phyloP scores from a whole-genome alignment of 2,329 filamentous ascomycete genomes.

The Aaosphaeria pasadenensis region DNA sequence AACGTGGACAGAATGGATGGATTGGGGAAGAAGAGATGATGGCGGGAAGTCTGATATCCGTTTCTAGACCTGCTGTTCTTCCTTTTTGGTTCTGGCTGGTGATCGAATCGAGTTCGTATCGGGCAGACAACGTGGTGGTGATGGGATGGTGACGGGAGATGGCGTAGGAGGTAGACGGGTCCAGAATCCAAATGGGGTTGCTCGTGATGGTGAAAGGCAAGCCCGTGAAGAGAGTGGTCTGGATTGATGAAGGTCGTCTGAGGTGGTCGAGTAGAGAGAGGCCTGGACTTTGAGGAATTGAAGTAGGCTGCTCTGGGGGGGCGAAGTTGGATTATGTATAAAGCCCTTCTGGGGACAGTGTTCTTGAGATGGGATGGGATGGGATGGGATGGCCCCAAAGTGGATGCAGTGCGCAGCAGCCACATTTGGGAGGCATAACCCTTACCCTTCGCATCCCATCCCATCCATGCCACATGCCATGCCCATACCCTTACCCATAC shows the following conservation, averaged over 20 bases:
- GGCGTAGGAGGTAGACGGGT: too few species aligned
- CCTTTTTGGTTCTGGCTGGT: too few species aligned
- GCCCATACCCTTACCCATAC: too few species aligned
- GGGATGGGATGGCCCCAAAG: not conserved
- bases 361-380: slow-evolving; percentile 13
- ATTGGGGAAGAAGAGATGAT: not conserved
- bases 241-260: too few species aligned
- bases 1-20: not conserved
- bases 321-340: slow-evolving; percentile 38
- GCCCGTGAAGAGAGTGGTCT: too few species aligned
- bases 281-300: slow-evolving; percentile 23
- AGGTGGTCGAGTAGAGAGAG: slow-evolving; percentile 14
- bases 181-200: too few species aligned
- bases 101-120: too few species aligned
- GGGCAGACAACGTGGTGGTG: too few species aligned
- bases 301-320: slow-evolving; percentile 21
- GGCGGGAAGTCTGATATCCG: not conserved
- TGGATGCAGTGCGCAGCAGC: slow-evolving; percentile 23
- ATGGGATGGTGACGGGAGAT: too few species aligned
- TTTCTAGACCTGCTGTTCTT: too few species aligned
- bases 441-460: slow-evolving; percentile 26
- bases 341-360: slow-evolving; percentile 17
- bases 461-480: not conserved
- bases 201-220: too few species aligned
- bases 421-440: slow-evolving; percentile 8